Evolutionary conservation across 257 asterid species (phyloP), one percentile per base, ranked within the genome.

Genomic region (Solanum corneliomulleri): DNA sequence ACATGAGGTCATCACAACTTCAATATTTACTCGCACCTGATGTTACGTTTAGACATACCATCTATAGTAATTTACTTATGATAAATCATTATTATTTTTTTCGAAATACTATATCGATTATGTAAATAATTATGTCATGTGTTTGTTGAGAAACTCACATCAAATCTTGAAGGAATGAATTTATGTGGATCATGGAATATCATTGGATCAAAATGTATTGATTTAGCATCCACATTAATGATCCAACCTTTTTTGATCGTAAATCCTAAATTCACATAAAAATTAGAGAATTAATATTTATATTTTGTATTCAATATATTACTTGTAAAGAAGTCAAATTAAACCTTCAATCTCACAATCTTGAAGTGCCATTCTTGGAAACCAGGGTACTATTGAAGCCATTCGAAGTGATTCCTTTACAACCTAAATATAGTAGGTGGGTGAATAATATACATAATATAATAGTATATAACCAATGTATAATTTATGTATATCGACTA

Each of bases 281-380:
- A 47, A 49, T 80, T 49, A 80, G 29, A 80, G 85, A 44, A 6
- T 80, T 45, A 45, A 0, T 8, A 15, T 52, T 52, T 6, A 16
- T 15, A 42, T 7, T 77, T n/a, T 77, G 37, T 0, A 14, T 1
- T 76, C 11, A n/a, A 41, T 0, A 42, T 9, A 74, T 10, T 21
- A 23, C 8, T 62, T 62, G 31, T 62, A 62, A 62, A 62, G 31
- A 23, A n/a, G 31, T 76, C 21, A 41, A 41, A 41, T 23, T 29
- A 78, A 15, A 78, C 84, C 84, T 45, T 78, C 84, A 45, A 80
- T 49, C 49, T 49, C 29, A 49, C 85, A 80, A 47, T 80, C 85
- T 47, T 80, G 69, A 11, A 80, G 85, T 80, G 85, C 29, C 85
- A 80, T 80, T 80, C 85, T 80, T 80, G 85, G 85, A 80, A 80